phyloP scores from a whole-genome alignment of 2,329 filamentous ascomycete genomes.

The Orbilia blumenaviensis region DNA sequence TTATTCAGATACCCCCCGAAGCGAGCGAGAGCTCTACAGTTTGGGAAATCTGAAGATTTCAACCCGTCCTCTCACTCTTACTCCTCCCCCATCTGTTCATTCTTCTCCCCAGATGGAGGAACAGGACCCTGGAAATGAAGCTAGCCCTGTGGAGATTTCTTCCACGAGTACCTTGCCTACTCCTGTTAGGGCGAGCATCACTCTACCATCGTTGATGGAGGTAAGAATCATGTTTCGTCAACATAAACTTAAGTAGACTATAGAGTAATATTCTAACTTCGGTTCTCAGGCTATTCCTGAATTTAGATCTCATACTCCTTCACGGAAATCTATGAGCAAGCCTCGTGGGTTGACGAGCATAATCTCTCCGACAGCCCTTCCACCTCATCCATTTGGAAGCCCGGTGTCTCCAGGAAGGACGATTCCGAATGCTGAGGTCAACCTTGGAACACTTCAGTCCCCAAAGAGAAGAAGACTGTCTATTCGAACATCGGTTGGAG shows the following conservation, averaged over 20 bases:
- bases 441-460: conserved; percentile 42
- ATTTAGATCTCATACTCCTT: conserved; percentile 56
- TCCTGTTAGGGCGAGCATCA: conserved; percentile 31
- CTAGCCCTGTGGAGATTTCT: conserved; percentile 46
- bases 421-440: conserved; percentile 50
- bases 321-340: conserved; percentile 50
- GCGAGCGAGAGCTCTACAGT: conserved; percentile 48
- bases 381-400: conserved; percentile 51
- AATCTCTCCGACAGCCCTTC: conserved; percentile 49
- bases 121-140: conserved; percentile 48
- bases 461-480: conserved; percentile 47
- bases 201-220: conserved; percentile 56
- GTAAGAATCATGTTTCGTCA: conserved; percentile 51
- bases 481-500: conserved; percentile 47
- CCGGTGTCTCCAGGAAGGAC: conserved; percentile 45
- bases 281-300: conserved; percentile 56
- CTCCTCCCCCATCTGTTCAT: conserved; percentile 52
- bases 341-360: conserved; percentile 50
- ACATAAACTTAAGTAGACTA: neutral
- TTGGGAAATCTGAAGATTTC: conserved; percentile 50
- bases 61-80: conserved; percentile 48
- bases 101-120: conserved; percentile 53
- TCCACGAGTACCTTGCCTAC: conserved; percentile 28
- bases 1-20: conserved; percentile 45
- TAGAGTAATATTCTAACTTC: conserved; percentile 27